These are phyloP conservation scores for Fusarium sororula DNA, from an alignment of 2,329 filamentous ascomycete species.

Conservation along the genomic window DNA sequence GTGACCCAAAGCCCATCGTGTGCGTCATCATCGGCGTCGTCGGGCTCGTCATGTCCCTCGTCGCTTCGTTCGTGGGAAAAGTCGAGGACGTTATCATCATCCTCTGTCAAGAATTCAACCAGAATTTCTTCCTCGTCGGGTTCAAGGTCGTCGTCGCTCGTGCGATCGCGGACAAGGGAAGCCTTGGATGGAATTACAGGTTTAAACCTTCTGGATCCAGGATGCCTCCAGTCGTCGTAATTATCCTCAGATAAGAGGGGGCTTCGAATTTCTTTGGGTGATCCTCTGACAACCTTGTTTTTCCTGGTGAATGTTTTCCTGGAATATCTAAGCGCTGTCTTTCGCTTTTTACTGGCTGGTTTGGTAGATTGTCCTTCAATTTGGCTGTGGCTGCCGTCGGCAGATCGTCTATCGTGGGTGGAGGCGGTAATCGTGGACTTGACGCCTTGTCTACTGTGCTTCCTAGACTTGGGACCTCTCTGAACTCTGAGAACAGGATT, in stretches of 20 bases:
- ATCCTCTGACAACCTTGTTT: conserved; percentile 4
- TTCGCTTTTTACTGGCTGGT: conserved; percentile 16
- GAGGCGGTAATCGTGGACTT: conserved; percentile 16
- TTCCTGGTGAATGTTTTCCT: conserved; percentile 13
- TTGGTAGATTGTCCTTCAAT: conserved; percentile 8
- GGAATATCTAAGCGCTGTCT: conserved; percentile 2
- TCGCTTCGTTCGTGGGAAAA: conserved; percentile 32
- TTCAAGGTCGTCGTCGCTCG: not conserved
- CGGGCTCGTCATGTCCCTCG: conserved; percentile 32
- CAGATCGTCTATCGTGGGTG: conserved; percentile 26
- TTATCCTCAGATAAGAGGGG: conserved; percentile 22
- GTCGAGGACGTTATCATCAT: conserved; percentile 44
- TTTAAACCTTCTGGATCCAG: conserved; percentile 9
- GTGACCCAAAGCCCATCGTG: conserved; percentile 94
- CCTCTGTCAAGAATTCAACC: conserved; percentile 26
- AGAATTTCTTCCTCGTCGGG: conserved; percentile 29
- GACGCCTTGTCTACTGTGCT: conserved; percentile 8
- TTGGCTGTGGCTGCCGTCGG: not conserved
- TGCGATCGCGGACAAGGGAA: not conserved
- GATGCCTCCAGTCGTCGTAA: conserved; percentile 15
- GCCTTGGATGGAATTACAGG: conserved; percentile 10
- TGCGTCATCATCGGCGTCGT: conserved; percentile 43
- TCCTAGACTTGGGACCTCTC: conserved; percentile 52
- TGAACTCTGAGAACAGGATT: conserved; percentile 65
- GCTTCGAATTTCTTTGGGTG: conserved; percentile 25